Base-by-base conservation (phyloP, 2,329 filamentous ascomycete species). In the Scytalidium sp. region DNA sequence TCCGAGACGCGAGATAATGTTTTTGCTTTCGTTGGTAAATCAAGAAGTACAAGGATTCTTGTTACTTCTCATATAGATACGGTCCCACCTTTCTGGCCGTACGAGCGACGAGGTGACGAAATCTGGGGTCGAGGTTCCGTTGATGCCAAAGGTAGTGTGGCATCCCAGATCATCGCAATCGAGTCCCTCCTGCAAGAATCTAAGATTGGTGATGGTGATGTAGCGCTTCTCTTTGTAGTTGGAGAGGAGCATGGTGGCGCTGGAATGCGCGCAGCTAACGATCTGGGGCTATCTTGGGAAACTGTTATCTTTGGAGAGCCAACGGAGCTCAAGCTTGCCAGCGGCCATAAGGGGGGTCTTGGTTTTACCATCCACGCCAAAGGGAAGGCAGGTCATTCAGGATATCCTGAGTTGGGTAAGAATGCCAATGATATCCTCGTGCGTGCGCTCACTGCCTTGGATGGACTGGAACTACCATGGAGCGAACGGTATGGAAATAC, bases 221-320 rank as follows among this genome's bases (percentile, higher is more conserved):
- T 83, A 0, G 75, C 81, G 54, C 70, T 88, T 11, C 65, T 85
- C 1, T 87, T 78, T 54, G 84, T 88, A 1, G 88, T 96, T 0
- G 90, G 89, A 51, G 92, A 97, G 67, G 92, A 97, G 67, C 78
- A 76, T 3, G 75, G 74, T 8, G 93, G 92, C n/a, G 85, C 87
- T 53, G 93, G 92, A 15, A 97, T 97, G 92, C 66, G 67, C 41
- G 56, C 62, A 41, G 74, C 83, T 40, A 70, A 81, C 57, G 62
- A 69, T 3, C 64, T 79, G 43, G 62, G 70, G 48, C 51, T 74
- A 54, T 59, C 51, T 17, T 84, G 81, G 71, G 76, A 84, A 25
- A 81, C 89, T 13, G 84, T 90, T 60, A 86, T 92, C 63, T 97
- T 96, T 61, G 92, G 93, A 41, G 93, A 97, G 66, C 92, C 92